Conservation (phyloP, 768 basidiomycete genomes). For the Phylloporus sp. region DNA sequence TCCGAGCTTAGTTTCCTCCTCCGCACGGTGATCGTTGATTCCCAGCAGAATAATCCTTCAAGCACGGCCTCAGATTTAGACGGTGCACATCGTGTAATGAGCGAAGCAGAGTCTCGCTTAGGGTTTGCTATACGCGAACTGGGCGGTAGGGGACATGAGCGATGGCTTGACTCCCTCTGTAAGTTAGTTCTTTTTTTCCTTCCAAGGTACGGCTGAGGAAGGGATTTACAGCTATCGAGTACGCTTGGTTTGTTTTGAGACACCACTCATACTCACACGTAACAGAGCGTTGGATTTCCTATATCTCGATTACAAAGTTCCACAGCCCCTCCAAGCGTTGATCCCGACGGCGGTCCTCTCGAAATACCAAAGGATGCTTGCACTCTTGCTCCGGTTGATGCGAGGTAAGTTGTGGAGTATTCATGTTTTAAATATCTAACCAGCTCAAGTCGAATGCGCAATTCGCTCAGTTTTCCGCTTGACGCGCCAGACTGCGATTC, state of each 20-base stretch:
- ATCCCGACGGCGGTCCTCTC: conserved; percentile 70
- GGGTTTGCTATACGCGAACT: conserved; percentile 84
- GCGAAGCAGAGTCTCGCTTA: conserved; percentile 71
- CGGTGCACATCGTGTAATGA: conserved; percentile 35
- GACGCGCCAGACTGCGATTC: conserved; percentile 39
- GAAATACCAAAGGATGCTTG: conserved; percentile 83
- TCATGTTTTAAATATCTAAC: conserved; percentile 2
- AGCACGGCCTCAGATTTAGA: conserved; percentile 29
- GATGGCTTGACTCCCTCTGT: conserved; percentile 83
- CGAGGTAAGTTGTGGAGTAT: conserved; percentile 50
- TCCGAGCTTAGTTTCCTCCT: conserved; percentile 81
- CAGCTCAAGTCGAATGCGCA: conserved; percentile 59
- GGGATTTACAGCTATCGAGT: conserved; percentile 21
- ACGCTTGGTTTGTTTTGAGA: conserved; percentile 2
- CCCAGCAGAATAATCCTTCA: conserved; percentile 41
- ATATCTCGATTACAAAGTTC: conserved; percentile 88
- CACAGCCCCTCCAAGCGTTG: conserved; percentile 67
- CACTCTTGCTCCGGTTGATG: conserved; percentile 72
- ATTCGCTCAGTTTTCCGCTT: conserved; percentile 63
- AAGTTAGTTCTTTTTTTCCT: conserved; percentile 32
- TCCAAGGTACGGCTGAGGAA: conserved; percentile 5
- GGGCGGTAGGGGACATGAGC: conserved; percentile 59
- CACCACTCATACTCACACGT: conserved; percentile 1
- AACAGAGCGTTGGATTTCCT: conserved; percentile 82
- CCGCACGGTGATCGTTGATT: conserved; percentile 81